Base-by-base conservation (phyloP, 176 grass and related monocot genomes). In the Oryza glaberrima region DNA sequence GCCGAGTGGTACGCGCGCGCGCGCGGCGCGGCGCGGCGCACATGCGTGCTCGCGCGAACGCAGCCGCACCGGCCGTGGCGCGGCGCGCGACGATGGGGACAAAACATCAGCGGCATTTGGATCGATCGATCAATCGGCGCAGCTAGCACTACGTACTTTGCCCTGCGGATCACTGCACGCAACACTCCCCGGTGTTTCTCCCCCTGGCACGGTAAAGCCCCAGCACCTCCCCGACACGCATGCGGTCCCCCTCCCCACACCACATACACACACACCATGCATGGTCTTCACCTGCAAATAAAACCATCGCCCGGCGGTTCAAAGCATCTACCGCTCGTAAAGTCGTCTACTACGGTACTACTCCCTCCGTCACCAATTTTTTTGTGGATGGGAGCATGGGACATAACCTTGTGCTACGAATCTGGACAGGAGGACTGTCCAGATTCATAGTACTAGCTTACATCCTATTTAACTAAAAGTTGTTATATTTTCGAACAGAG, bases 171-270 rank as follows among this genome's bases (percentile, higher is more conserved):
- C 70, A 15, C 14, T 6, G 30, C 11, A 80, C 3, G 30, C 11
- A 80, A 16, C 43, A 16, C 43, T 20, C 81, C 63, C 40, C 71
- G 35, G 48, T 34, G 70, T 25, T 7, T 2, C 71, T 72, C 30
- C 28, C 60, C 65, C 77, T 77, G 82, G 64, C 72, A 85, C 43
- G 72, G 54, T 72, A 82, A 90, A 82, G 78, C 76, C 35, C 47
- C 81, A 48, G 20, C 76, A 88, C 41, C 15, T 41, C 10, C 10
- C 9, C 73, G 65, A 65, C 49, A 70, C 26, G 65, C 58, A 22
- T 6, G 32, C 14, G 79, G 47, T 11, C 48, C 67, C 14, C 9
- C 0, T 44, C 35, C 35, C 3, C 35, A 5, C 4, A 36, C 4
- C 16, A 10, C 14, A 1, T 1, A 8, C 72, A 20, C 7, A 41